Conservation (phyloP, 768 basidiomycete genomes). For the Clathrus columnatus region DNA sequence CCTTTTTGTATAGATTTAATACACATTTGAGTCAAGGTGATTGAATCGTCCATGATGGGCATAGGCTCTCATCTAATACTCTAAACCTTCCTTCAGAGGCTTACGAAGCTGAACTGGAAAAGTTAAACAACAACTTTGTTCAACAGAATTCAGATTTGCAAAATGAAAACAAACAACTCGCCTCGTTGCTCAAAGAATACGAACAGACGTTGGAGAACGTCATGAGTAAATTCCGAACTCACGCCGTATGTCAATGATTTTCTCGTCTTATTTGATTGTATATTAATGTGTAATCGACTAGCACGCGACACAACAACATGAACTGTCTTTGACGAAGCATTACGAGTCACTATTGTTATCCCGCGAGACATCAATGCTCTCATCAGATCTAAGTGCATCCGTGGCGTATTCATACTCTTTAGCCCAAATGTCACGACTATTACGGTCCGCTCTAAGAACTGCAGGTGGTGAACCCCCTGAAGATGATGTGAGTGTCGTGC, state of each 20-base stretch:
- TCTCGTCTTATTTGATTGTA: neutral
- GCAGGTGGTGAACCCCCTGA: constrained; percentile 48
- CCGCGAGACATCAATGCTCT: constrained; percentile 59
- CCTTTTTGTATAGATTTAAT: constrained; percentile 55
- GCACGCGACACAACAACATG: constrained; percentile 90
- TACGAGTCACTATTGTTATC: constrained; percentile 81
- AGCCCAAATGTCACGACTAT: constrained; percentile 54
- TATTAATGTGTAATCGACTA: constrained; percentile 24
- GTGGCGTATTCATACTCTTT: constrained; percentile 62
- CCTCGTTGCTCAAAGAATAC: constrained; percentile 86
- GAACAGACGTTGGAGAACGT: constrained; percentile 92
- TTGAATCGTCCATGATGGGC: constrained; percentile 6
- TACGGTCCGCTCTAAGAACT: constrained; percentile 62
- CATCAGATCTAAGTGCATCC: constrained; percentile 47
- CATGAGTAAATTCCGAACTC: constrained; percentile 85
- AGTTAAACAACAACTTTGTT: constrained; percentile 71
- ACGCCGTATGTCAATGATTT: constrained; percentile 58
- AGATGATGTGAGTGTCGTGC: neutral
- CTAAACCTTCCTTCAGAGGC: constrained; percentile 50
- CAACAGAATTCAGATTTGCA: constrained; percentile 78
- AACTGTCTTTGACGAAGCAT: constrained; percentile 80
- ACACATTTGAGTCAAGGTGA: constrained; percentile 78
- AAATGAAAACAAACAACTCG: constrained; percentile 95
- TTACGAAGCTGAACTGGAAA: constrained; percentile 83
- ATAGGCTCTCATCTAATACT: neutral